Evolutionary conservation across 164 flowering plant species (phyloP), one percentile per base, ranked within the genome.

Genomic region (Vitis cinerea): DNA sequence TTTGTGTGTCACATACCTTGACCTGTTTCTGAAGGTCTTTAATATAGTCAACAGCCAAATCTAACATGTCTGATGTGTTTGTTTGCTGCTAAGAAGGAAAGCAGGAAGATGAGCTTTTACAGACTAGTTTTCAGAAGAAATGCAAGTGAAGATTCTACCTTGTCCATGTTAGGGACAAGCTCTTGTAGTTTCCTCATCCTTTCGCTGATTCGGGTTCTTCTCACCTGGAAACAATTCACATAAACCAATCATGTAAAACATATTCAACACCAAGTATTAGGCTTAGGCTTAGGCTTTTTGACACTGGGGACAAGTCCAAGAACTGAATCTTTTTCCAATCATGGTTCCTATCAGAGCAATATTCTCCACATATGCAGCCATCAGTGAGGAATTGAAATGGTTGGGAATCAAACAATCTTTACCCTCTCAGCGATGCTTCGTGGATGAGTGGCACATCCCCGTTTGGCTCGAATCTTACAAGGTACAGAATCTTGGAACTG

Each of bases 361-460:
- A 37, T 37, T 37, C 44, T 27, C 23, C 5, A 59, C 31, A 59
- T n/a, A 44, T 61, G 64, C 50, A 31, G 50, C 27, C n/a, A 31
- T 37, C 8, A 10, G 51, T 15, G 8, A 12, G 15, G 16, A 55
- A 53, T 12, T 53, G 14, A 57, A 3, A 49, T n/a, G 17, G 12
- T 2, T 15, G 54, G 6, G 74, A n/a, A 44, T 16, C 9, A 57
- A 13, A 27, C 17, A 47, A 15, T 13, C 16, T 37, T 77, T 86
- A 95, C 98, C 92, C 99, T 84, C 79, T 95, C 99, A 9, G 98
- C 99, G 17, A 95, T 95, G 81, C 99, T 93, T 65, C 97, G 74
- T 1, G 98, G 98, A 63, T 93, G 98, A 71, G 97, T 93, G 15
- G 98, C 98, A 71, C 87, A 93, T n/a, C 98, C 98, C 27, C 98